phyloP scores from a whole-genome alignment of 495 filamentous ascomycete species.

The Xylaria curta region DNA sequence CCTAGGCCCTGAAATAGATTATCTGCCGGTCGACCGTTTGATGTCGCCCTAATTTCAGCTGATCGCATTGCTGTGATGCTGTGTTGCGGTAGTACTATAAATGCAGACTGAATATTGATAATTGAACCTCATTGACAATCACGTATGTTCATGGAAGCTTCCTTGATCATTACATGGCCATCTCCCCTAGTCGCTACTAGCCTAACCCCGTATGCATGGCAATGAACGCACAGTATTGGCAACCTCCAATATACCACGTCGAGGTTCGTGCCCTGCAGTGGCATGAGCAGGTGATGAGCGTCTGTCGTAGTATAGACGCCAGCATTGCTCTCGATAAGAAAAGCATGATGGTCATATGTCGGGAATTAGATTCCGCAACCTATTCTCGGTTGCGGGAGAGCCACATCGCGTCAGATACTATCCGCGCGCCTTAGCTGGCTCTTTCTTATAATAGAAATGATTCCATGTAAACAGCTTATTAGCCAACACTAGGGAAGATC shows the following conservation, averaged over 20 bases:
- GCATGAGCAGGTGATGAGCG: background rate
- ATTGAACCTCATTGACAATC: background rate
- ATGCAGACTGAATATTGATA: background rate
- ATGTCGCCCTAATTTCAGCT: conserved; percentile 26
- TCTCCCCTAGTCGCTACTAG: background rate
- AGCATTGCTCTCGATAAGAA: background rate
- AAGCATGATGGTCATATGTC: conserved; percentile 1
- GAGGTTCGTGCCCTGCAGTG: conserved; percentile 12
- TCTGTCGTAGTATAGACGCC: background rate
- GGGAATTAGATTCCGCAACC: background rate
- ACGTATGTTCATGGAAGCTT: background rate
- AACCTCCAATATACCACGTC: conserved; percentile 12
- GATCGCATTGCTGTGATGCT: conserved; percentile 3
- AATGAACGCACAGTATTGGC: background rate
- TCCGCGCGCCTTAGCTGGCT: background rate
- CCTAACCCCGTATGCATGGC: conserved; percentile 6
- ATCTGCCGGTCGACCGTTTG: background rate
- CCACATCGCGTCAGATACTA: background rate
- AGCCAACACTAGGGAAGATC: background rate
- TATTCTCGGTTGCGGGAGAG: background rate
- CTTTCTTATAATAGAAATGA: background rate
- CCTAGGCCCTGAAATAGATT: conserved; percentile 19
- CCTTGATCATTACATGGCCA: conserved; percentile 1
- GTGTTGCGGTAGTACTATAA: background rate
- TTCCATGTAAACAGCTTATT: background rate